Evolutionary conservation across 2,329 filamentous ascomycete species (phyloP).

Genomic region (Alternaria arborescens): DNA sequence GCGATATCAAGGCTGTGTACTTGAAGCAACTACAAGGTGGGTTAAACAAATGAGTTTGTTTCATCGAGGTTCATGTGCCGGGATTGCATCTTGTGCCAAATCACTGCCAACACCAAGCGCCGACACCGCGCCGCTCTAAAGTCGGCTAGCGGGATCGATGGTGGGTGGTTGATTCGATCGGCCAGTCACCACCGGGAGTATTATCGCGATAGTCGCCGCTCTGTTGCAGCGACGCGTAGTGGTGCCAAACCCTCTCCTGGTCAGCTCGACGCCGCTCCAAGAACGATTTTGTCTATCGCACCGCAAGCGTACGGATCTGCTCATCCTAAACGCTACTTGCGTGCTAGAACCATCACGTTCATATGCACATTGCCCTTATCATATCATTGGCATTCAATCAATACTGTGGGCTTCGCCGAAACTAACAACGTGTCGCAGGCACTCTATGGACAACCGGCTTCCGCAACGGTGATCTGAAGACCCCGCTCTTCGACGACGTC

Average conservation of each 20-base stretch:
- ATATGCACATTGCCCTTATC: conserved; percentile 14
- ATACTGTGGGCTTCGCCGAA: conserved; percentile 7
- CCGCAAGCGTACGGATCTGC: conserved; percentile 18
- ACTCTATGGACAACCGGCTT: conserved; percentile 82
- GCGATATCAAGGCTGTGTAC: conserved; percentile 78
- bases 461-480: conserved; percentile 71
- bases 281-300: conserved; percentile 1
- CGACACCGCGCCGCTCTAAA: conserved; percentile 33
- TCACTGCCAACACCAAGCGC: conserved; percentile 26
- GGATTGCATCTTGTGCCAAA: conserved; percentile 5
- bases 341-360: conserved; percentile 6
- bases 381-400: not conserved
- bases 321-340: conserved; percentile 4
- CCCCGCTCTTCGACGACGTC: conserved; percentile 79
- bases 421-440: conserved; percentile 53
- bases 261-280: conserved; percentile 19
- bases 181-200: conserved; percentile 25
- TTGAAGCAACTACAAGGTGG: conserved; percentile 75
- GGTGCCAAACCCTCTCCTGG: conserved; percentile 20
- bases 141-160: conserved; percentile 26
- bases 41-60: conserved; percentile 25
- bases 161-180: conserved; percentile 30
- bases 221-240: conserved; percentile 25
- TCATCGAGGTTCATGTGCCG: conserved; percentile 21
- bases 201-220: conserved; percentile 38